Conservation (phyloP, 176 grass and related monocot species). For the Pontederia crassipes region DNA sequence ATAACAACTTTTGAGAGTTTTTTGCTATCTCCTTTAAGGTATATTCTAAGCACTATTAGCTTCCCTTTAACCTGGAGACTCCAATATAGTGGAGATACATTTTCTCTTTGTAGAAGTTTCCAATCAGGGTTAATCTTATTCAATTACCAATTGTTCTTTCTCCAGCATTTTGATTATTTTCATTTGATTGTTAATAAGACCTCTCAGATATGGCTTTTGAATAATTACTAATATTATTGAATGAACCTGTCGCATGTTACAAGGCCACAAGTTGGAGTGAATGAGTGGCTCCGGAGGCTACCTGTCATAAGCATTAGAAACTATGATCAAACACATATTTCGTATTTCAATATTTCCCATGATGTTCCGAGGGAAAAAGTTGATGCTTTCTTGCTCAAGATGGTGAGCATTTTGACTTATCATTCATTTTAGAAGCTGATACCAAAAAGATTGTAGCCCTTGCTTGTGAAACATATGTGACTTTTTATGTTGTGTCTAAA, state of each 20-base stretch:
- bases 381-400: constrained; percentile 24
- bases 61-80: too few species aligned
- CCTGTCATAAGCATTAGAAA: constrained; percentile 58
- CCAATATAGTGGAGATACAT: too few species aligned
- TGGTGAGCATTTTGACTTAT: constrained; percentile 32
- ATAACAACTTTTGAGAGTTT: too few species aligned
- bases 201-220: neutral
- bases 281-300: constrained; percentile 66
- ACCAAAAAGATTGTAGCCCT: constrained; percentile 56
- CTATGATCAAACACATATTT: constrained; percentile 54
- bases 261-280: constrained; percentile 75
- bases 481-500: too few species aligned
- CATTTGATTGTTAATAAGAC: neutral
- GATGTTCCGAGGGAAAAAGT: constrained; percentile 44
- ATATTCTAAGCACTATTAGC: too few species aligned
- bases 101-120: too few species aligned
- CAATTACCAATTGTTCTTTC: too few species aligned
- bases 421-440: constrained; percentile 66
- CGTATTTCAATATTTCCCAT: constrained; percentile 47
- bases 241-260: constrained; percentile 48
- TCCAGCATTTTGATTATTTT: neutral
- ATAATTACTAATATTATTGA: neutral
- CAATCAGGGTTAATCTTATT: too few species aligned
- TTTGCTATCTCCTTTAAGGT: too few species aligned
- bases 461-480: constrained; percentile 54